Base-by-base conservation (phyloP, 2,329 filamentous ascomycete genomes). In the Fusarium nanum region DNA sequence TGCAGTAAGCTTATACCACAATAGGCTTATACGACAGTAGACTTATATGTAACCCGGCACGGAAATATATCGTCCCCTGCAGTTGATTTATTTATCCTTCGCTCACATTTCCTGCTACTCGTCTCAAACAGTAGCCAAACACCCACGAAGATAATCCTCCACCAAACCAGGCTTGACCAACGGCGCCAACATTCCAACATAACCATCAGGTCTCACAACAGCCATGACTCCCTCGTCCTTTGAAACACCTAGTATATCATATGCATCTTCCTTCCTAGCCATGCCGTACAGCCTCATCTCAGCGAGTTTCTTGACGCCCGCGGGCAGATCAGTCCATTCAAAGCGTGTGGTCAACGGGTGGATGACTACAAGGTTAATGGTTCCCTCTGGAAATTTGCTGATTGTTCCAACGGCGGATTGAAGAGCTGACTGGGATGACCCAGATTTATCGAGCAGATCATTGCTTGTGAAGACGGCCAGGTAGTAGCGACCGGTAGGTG, bases 161-260 rank as follows among this genome's bases (percentile, higher is more conserved):
- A 59, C 45, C 5, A 12, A n/a, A 5, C 3, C n/a, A 0, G 13
- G 5, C 6, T 32, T 18, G 0, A 4, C 14, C 16, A 65, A 10
- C 25, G 41, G 20, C 2, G 62, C 52, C 23, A 65, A 14, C 27
- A 65, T 42, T 16, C 62, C 53, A 37, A 65, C 27, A 12, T 65
- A 65, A 1, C 62, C 62, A 42, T 65, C 62, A 5, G 62, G 62
- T 28, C 62, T 58, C 3, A 65, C 22, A 28, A 65, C 60, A 13
- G 60, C 40, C 3, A 65, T 42, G 0, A 37, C 27, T 25, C 62
- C 62, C 7, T 52, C 41, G 23, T 47, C 32, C n/a, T 65, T 65
- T 0, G 62, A 52, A 1, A 65, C 60, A 0, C 60, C 60, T 1
- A 64, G 28, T 1, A 37, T 16, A 4, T 64, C 27, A 16, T 65